Evolutionary conservation across 257 asterid species (phyloP), one percentile per base, ranked within the genome.

Genomic region (Solanum gandarillasii): DNA sequence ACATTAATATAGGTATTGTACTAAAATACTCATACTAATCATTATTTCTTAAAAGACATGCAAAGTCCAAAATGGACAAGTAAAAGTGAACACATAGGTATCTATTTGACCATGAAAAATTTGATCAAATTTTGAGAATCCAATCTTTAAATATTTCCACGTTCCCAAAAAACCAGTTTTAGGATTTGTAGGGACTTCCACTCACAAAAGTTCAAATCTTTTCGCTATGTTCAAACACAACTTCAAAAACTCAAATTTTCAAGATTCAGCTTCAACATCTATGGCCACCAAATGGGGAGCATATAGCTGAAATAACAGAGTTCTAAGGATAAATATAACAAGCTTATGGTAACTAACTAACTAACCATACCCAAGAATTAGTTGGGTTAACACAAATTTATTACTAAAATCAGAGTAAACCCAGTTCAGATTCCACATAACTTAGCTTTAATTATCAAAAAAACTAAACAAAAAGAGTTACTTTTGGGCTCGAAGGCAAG

Each of bases 401-500:
- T 12, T 73, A 52, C 34, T 34, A 35, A 46, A 20, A 31, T 7
- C 32, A 70, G 39, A 29, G 1, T 7, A 70, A 3, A 31, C 76
- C 76, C 76, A 70, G 39, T 70, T 70, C 38, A 29, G 39, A 70
- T 70, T 70, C 1, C 76, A 70, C 76, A 70, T 14, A 0, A 20
- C 46, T 39, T 73, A 78, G 55, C 72, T 29, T 78, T 2, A 81
- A 7, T 12, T 25, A 39, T 52, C 25, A 21, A 43, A 13, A 39
- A 9, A 31, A 52, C 2, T 23, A 21, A 60, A 0, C 27, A 32
- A 35, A 76, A 27, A 39, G 6, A 60, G 41, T 81, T 89, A 94
- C 98, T 95, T 94, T 86, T 89, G 92, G 62, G 98, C 94, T 11
- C 98, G 95, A 87, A 95, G 95, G 90, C 98, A 95, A 88, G 98